These are phyloP conservation scores for Ustilago cynodontis DNA, from an alignment of 1,284 basidiomycete genomes.

Conservation along the genomic window DNA sequence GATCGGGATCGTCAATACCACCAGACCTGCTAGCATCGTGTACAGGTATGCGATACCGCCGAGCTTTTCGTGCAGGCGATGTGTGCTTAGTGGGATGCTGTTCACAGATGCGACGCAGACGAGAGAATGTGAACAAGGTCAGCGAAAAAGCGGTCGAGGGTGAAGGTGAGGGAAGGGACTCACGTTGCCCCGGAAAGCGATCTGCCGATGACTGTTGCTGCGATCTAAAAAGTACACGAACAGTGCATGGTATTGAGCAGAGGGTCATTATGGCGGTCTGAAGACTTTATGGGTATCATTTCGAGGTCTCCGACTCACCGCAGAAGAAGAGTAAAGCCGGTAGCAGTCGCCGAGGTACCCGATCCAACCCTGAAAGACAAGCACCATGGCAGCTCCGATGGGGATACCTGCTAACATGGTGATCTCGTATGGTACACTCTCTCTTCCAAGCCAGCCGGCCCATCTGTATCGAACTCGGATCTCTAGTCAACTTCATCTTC, in stretches of 20 bases:
- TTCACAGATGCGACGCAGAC: background rate
- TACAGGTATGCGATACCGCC: slow-evolving; percentile 38
- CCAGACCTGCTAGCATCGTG: slow-evolving; percentile 40
- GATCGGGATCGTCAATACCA: slow-evolving; percentile 27
- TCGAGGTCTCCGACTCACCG: slow-evolving; percentile 17
- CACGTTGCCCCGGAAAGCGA: slow-evolving; percentile 45
- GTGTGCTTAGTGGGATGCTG: slow-evolving; percentile 37
- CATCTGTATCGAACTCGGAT: slow-evolving; percentile 22
- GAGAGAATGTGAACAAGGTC: background rate
- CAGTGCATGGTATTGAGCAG: background rate
- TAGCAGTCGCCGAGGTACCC: slow-evolving; percentile 51
- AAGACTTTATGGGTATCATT: background rate
- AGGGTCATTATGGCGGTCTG: background rate
- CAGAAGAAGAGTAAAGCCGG: slow-evolving; percentile 43
- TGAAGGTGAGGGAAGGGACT: background rate
- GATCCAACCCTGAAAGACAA: slow-evolving; percentile 51
- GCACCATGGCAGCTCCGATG: slow-evolving; percentile 47
- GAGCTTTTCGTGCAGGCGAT: slow-evolving; percentile 38
- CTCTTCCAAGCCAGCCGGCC: slow-evolving; percentile 38
- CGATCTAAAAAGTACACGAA: slow-evolving; percentile 19
- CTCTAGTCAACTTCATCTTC: too few species aligned
- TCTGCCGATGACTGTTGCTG: slow-evolving; percentile 41
- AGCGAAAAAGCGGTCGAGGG: too few species aligned
- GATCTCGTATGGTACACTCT: slow-evolving; percentile 22
- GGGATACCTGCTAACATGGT: slow-evolving; percentile 43